phyloP scores from a whole-genome alignment of 768 basidiomycete species.

The Tricholoma saponaceum region DNA sequence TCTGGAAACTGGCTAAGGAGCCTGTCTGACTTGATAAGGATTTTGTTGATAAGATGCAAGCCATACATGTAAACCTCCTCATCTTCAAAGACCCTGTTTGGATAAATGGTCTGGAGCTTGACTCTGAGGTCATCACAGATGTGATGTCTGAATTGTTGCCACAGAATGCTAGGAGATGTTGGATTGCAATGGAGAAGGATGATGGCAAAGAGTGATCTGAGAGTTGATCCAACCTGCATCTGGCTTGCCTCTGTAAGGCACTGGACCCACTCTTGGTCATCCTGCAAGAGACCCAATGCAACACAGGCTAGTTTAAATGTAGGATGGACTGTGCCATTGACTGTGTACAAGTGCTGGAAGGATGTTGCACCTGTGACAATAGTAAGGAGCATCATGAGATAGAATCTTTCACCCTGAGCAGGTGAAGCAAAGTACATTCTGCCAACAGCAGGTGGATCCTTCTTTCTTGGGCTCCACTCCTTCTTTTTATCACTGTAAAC shows the following conservation, averaged over 20 bases:
- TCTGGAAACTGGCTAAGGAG: neutral
- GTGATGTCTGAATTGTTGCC: conserved; percentile 15
- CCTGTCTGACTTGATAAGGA: no score
- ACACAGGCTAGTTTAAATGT: conserved; percentile 36
- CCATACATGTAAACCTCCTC: no score
- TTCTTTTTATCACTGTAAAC: no score
- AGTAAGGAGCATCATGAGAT: neutral
- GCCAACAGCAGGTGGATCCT: no score
- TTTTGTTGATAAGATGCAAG: neutral
- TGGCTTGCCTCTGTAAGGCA: conserved; percentile 37
- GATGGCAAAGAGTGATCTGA: conserved; percentile 35
- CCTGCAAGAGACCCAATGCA: conserved; percentile 25
- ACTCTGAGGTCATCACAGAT: neutral
- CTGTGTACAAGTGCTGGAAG: neutral
- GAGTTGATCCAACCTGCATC: conserved; percentile 32
- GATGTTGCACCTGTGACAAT: neutral
- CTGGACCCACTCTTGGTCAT: conserved; percentile 33
- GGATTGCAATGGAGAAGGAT: conserved; percentile 33
- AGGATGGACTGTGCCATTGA: conserved; percentile 38
- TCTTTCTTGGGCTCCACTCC: no score
- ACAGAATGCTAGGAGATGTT: conserved; percentile 28
- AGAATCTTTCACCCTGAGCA: neutral
- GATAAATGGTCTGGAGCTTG: neutral
- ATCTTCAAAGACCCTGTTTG: no score
- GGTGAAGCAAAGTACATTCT: no score